These are phyloP conservation scores for Tilletiopsis washingtonensis DNA, from an alignment of 1,284 basidiomycete genomes.

Conservation along the genomic window DNA sequence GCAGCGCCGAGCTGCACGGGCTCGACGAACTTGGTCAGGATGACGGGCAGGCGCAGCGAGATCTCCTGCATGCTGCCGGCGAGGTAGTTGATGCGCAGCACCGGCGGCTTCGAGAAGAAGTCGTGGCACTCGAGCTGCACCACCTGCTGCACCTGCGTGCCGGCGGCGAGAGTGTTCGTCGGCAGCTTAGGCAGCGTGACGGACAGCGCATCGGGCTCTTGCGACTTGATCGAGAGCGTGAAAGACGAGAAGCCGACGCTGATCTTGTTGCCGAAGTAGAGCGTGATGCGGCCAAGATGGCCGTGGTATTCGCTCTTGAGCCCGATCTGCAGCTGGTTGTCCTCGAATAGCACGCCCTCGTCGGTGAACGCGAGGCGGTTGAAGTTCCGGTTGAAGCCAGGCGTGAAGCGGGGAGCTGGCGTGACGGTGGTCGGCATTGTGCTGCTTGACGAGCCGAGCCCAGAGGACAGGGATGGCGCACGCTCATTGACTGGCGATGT, in stretches of 20 bases:
- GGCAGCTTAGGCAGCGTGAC: constrained; percentile 83
- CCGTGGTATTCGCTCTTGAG: constrained; percentile 93
- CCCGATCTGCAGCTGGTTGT: constrained; percentile 88
- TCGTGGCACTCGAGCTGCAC: constrained; percentile 90
- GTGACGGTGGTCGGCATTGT: constrained; percentile 1
- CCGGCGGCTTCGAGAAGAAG: constrained; percentile 66
- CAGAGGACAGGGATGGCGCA: constrained; percentile 59
- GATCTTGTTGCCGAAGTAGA: constrained; percentile 95
- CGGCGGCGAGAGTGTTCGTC: constrained; percentile 64
- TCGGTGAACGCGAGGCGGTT: constrained; percentile 69
- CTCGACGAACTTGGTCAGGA: constrained; percentile 86
- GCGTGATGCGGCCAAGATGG: constrained; percentile 77
- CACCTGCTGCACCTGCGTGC: constrained; percentile 84
- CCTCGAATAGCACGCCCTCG: constrained; percentile 92
- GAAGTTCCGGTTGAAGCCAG: constrained; percentile 61
- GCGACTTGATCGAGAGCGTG: constrained; percentile 64
- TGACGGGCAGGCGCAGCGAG: constrained; percentile 74
- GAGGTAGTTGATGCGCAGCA: constrained; percentile 82
- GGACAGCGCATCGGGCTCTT: constrained; percentile 64
- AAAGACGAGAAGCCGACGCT: constrained; percentile 77
- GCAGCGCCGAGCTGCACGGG: constrained; percentile 71
- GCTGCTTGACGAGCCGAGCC: constrained; percentile 4
- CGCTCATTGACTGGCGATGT: constrained; percentile 5
- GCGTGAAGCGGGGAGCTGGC: constrained; percentile 22
- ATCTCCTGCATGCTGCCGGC: constrained; percentile 83